These are phyloP conservation scores for Picochlorum sp. DNA, from an alignment of 139 green algal species.

Conservation along the genomic window DNA sequence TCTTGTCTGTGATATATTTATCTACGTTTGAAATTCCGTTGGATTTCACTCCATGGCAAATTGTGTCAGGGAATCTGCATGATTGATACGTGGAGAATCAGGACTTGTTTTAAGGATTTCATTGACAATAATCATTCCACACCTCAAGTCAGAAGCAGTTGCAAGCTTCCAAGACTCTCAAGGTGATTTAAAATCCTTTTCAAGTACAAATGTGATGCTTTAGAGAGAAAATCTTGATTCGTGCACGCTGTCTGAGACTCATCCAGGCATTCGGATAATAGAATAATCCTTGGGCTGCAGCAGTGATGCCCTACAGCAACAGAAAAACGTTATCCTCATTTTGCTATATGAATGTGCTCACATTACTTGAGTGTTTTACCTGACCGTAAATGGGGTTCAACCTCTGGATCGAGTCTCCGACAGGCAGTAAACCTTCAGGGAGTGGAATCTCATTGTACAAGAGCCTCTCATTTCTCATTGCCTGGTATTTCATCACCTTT, in stretches of 20 bases:
- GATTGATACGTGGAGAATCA: not conserved
- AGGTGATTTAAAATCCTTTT: not conserved
- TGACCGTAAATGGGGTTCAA: slow-evolving; percentile 17
- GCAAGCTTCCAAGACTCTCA: slow-evolving; percentile 1
- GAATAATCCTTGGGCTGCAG: slow-evolving; percentile 1
- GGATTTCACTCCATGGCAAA: not conserved
- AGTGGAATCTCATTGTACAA: not conserved
- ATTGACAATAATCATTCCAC: not conserved
- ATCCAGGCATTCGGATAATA: not conserved
- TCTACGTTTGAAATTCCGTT: not conserved
- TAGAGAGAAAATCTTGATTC: too few species aligned
- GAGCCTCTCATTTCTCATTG: slow-evolving; percentile 6
- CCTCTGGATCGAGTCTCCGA: slow-evolving; percentile 7
- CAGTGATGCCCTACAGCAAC: not conserved
- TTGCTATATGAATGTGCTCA: too few species aligned
- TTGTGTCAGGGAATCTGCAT: not conserved
- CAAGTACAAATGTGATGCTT: not conserved
- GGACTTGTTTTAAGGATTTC: not conserved
- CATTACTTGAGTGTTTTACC: not conserved
- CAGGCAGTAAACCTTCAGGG: slow-evolving; percentile 1
- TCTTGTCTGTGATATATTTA: not conserved
- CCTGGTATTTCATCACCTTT: not conserved
- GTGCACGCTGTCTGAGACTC: not conserved
- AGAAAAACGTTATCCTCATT: not conserved
- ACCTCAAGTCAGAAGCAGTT: slow-evolving; percentile 2